phyloP scores from a whole-genome alignment of 73 alveolate genomes.

The Blepharisma stoltei region DNA sequence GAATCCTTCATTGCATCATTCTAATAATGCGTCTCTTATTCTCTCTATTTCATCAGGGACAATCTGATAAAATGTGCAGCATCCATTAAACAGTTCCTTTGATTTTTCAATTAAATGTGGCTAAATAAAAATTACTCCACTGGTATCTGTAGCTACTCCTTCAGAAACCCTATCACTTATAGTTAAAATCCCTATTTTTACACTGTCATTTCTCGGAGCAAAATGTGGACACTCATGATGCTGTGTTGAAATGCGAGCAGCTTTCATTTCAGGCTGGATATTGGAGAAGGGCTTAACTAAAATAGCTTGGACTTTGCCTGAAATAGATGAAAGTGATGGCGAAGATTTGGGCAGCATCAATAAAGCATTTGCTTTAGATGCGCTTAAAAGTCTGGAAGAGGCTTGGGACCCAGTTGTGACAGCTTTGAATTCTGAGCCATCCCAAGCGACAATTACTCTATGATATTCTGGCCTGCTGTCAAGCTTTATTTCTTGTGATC shows the following conservation, averaged over 20 bases:
- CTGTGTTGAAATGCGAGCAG: neutral
- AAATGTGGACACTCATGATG: neutral
- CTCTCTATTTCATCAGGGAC: conserved; percentile 41
- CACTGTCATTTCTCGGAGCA: neutral
- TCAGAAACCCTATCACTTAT: conserved; percentile 32
- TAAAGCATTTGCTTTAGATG: conserved; percentile 52
- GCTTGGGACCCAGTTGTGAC: conserved; percentile 56
- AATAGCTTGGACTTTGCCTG: conserved; percentile 47
- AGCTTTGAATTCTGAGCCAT: conserved; percentile 30
- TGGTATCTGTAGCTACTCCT: conserved; percentile 31
- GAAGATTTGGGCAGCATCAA: conserved; percentile 45
- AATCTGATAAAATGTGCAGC: neutral
- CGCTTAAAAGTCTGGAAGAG: conserved; percentile 54
- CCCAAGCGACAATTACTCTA: conserved; percentile 41
- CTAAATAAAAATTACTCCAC: conserved; percentile 3
- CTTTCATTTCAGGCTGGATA: neutral
- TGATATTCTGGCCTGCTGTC: conserved; percentile 64
- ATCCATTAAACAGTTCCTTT: no score
- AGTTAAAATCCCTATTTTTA: conserved; percentile 24
- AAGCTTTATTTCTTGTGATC: neutral
- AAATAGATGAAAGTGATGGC: neutral
- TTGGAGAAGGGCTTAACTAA: conserved; percentile 34
- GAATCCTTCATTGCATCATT: conserved; percentile 29
- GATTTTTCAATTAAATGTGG: no score
- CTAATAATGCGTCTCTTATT: conserved; percentile 26